Evolutionary conservation across 805 yeast species (phyloP), one percentile per base, ranked within the genome.

Genomic region (Nematodospora valgi): DNA sequence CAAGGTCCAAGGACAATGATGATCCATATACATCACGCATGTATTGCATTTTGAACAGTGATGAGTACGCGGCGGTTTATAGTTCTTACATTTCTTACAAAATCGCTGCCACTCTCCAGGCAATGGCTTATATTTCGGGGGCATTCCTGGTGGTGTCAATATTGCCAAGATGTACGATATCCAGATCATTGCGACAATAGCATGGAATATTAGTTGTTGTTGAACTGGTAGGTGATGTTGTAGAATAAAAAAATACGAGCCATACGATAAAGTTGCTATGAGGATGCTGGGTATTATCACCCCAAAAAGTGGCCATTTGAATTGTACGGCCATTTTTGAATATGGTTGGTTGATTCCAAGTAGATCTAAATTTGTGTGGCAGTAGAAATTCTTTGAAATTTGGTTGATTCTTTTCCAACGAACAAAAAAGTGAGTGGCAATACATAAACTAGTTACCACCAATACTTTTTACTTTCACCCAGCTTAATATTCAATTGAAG

Each of bases 11-110:
- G 96, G 96, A 54, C 82, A 68, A 60, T 88, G 96, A 54, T 88
- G 97, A 56, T 88, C 97, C 96, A 88, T 89, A 52, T 76, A 74
- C 38, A 88, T 55, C n/a, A 88, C 81, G 57, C 96, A 88, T 26
- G 43, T 47, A n/a, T 74, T 67, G 51, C 94, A 86, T 1, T 76
- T 72, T 47, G 82, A 82, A 56, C 96, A 88, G 60, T 88, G 96
- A 53, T 88, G 96, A 4, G 86, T 52, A 41, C 96, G 61, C 50
- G 82, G 91, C 0, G 96, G 96, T 53, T 88, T 88, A 58, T 72
- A 78, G 25, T 56, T 59, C 25, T 78, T 46, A 57, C 96, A 88
- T 54, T 85, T 86, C 38, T 68, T 59, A 52, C 96, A 87, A 70
- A 77, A 85, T 44, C 79, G 68, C 40, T 62, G 64, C 89, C 87